phyloP scores from a whole-genome alignment of 1,139 yeast genomes.

The Blastobotrys malaysiensis region DNA sequence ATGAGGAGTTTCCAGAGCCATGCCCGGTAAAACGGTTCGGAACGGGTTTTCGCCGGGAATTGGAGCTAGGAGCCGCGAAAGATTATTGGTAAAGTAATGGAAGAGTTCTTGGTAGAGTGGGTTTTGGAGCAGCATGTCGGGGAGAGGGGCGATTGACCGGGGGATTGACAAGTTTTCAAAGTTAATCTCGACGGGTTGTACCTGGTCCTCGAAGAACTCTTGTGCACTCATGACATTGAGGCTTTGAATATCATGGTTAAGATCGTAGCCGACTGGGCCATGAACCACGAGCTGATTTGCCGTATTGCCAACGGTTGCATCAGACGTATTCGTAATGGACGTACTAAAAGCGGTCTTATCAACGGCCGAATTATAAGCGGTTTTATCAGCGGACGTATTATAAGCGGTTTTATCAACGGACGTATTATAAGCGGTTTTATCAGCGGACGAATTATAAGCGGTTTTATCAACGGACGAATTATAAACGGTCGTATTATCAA shows the following conservation, averaged over 20 bases:
- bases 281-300: too few relatives aligned
- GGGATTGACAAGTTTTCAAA: conserved; percentile 35
- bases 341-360: too few relatives aligned
- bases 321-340: too few relatives aligned
- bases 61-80: conserved; percentile 47
- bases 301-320: too few relatives aligned
- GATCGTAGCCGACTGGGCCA: not conserved
- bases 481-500: too few relatives aligned
- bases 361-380: too few relatives aligned
- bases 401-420: too few relatives aligned
- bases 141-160: conserved; percentile 47
- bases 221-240: not conserved
- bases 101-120: conserved; percentile 56
- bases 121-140: conserved; percentile 51
- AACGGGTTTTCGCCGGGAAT: conserved; percentile 52
- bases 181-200: not conserved
- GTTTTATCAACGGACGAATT: too few relatives aligned
- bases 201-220: not conserved
- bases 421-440: too few relatives aligned
- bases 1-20: conserved; percentile 55
- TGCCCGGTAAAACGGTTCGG: conserved; percentile 56
- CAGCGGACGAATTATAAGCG: too few relatives aligned
- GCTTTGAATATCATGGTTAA: not conserved
- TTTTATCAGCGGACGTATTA: too few relatives aligned
- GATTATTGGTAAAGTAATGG: conserved; percentile 57